A percentile compares a stretch with the other conserved stretches of the same genome.
These are phyloP conservation scores for Solanum chmielewskii DNA, from an alignment of 257 asterid species.

Conservation along the genomic window DNA sequence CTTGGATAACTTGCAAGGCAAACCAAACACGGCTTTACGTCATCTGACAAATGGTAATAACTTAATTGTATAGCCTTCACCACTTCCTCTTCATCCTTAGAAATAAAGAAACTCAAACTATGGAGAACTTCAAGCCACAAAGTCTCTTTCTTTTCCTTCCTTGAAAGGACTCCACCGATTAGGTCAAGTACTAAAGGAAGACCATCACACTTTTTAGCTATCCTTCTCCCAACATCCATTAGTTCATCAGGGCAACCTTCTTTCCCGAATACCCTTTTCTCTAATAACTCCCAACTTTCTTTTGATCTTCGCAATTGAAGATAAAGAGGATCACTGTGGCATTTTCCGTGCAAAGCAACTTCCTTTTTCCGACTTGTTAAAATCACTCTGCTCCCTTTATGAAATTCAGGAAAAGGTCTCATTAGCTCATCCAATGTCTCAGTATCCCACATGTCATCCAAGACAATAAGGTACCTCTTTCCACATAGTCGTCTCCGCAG, in stretches of 20 bases:
- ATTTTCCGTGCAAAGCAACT: neutral
- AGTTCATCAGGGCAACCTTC: constrained; percentile 5
- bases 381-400: neutral
- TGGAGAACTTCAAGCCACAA: constrained; percentile 1
- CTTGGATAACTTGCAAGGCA: constrained; percentile 8
- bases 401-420: neutral
- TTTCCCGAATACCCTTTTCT: neutral
- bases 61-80: constrained; percentile 5
- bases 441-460: constrained; percentile 15
- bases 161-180: constrained; percentile 10
- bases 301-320: neutral
- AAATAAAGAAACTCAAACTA: neutral
- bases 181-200: constrained; percentile 11
- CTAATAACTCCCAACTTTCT: constrained; percentile 10
- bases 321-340: neutral
- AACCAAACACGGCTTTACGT: constrained; percentile 16
- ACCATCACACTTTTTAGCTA: constrained; percentile 6
- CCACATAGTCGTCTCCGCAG: neutral
- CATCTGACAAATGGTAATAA: constrained; percentile 9
- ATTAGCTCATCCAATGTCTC: neutral
- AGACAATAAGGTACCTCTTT: constrained; percentile 3
- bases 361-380: neutral
- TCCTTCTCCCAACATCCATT: neutral
- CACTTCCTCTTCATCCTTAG: neutral
- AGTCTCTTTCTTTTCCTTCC: neutral